Conservation (phyloP, 768 basidiomycete species). For the Calocybe indica region DNA sequence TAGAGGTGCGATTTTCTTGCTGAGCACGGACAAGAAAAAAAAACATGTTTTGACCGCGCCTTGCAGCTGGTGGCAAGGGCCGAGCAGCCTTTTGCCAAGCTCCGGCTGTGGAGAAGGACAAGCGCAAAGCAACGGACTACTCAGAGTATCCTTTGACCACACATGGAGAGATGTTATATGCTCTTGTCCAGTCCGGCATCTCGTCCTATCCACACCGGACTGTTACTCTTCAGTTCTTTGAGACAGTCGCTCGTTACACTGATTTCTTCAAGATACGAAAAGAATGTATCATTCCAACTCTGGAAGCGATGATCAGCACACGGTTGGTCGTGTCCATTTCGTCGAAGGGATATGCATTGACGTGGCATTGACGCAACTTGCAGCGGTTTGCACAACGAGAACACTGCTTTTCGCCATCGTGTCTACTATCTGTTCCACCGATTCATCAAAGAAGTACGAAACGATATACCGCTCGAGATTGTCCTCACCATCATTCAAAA, state of each 20-base stretch:
- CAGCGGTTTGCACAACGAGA: constrained; percentile 84
- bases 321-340: constrained; percentile 44
- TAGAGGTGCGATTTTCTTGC: constrained; percentile 54
- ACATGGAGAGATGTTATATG: constrained; percentile 85
- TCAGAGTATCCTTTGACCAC: constrained; percentile 79
- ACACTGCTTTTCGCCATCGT: constrained; percentile 64
- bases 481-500: constrained; percentile 65
- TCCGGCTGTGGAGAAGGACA: constrained; percentile 61
- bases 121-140: constrained; percentile 62
- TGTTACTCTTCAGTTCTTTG: constrained; percentile 89
- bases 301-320: constrained; percentile 82
- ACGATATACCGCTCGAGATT: constrained; percentile 71
- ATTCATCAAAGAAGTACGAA: constrained; percentile 80
- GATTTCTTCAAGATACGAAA: constrained; percentile 96
- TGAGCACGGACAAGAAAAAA: neutral
- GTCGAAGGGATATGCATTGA: neutral
- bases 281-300: constrained; percentile 78
- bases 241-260: constrained; percentile 84
- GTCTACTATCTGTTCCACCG: constrained; percentile 90
- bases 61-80: constrained; percentile 67
- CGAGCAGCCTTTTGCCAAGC: constrained; percentile 83
- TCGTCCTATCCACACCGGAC: constrained; percentile 77
- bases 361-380: neutral
- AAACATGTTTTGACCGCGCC: constrained; percentile 4
- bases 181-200: constrained; percentile 79